A percentile compares a stretch with the other conserved stretches of the same genome.
Evolutionary conservation across 352 stramenopile genomes (phyloP).

Genomic region (Phytopythium chamaehyphon): DNA sequence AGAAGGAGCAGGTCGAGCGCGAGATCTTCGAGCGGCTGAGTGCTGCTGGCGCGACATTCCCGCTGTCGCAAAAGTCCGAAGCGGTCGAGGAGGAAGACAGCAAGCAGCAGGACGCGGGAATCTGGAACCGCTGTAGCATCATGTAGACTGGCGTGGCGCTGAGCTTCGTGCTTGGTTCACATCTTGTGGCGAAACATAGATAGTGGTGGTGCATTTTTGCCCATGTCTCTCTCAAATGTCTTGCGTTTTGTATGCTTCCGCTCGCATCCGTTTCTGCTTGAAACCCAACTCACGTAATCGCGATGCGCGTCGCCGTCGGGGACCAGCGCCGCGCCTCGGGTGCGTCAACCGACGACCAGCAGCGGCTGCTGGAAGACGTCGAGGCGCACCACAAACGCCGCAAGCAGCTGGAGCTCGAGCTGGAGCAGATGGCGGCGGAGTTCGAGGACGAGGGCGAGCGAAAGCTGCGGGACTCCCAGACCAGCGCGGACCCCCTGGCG

Average conservation of each 20-base stretch:
- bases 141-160: too few relatives aligned
- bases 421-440: not conserved
- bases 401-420: slow-evolving; percentile 1
- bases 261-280: too few relatives aligned
- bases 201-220: too few relatives aligned
- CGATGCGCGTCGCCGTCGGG: slow-evolving; percentile 7
- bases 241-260: too few relatives aligned
- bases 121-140: slow-evolving; percentile 60
- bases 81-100: slow-evolving; percentile 2
- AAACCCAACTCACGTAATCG: not conserved
- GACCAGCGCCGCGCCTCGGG: slow-evolving; percentile 1
- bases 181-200: too few relatives aligned
- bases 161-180: too few relatives aligned
- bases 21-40: slow-evolving; percentile 29
- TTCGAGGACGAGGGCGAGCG: not conserved
- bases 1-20: slow-evolving; percentile 23
- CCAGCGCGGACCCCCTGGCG: slow-evolving; percentile 44
- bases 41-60: slow-evolving; percentile 8
- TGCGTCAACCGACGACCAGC: slow-evolving; percentile 20
- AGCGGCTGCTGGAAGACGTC: slow-evolving; percentile 10
- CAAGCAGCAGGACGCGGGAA: slow-evolving; percentile 16
- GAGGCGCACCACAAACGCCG: not conserved
- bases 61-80: not conserved
- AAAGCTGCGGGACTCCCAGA: slow-evolving; percentile 3
- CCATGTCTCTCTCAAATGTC: too few relatives aligned